Evolutionary conservation across 768 basidiomycete genomes (phyloP).

Genomic region (Boletellus emodensis): DNA sequence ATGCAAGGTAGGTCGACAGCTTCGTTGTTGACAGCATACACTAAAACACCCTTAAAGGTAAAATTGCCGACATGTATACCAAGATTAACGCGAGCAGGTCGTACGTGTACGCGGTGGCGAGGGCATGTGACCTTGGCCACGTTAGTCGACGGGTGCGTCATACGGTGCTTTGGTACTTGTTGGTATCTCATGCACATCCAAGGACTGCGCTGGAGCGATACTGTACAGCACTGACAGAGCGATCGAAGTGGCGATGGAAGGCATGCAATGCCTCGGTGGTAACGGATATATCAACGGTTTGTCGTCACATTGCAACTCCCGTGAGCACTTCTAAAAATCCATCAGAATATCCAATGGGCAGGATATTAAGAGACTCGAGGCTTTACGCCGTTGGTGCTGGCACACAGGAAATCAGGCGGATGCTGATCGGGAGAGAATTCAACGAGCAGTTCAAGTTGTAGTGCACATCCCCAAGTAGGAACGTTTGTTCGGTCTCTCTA

Average conservation of each 20-base stretch:
- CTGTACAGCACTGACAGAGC: slow-evolving; percentile 90
- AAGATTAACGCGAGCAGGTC: slow-evolving; percentile 83
- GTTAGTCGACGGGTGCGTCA: slow-evolving; percentile 69
- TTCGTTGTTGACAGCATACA: background rate
- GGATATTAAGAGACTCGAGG: slow-evolving; percentile 81
- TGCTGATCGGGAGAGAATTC: slow-evolving; percentile 93
- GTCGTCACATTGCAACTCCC: slow-evolving; percentile 12
- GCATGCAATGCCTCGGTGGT: slow-evolving; percentile 91
- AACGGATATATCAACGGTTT: slow-evolving; percentile 94
- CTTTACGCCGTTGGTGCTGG: slow-evolving; percentile 96
- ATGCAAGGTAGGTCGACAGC: slow-evolving; percentile 72
- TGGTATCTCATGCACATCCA: slow-evolving; percentile 11
- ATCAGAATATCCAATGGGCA: slow-evolving; percentile 84
- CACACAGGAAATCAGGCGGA: slow-evolving; percentile 90
- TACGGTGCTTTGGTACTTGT: background rate
- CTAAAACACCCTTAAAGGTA: slow-evolving; percentile 42
- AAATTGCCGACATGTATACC: slow-evolving; percentile 93
- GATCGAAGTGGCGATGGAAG: slow-evolving; percentile 86
- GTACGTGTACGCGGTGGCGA: slow-evolving; percentile 90
- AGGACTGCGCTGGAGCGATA: slow-evolving; percentile 96
- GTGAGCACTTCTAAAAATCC: background rate
- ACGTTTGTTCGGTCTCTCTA: background rate
- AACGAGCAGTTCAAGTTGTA: slow-evolving; percentile 57
- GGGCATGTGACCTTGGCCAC: slow-evolving; percentile 78
- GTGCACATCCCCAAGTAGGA: background rate